Evolutionary conservation across 306 rosid genomes (phyloP).

Genomic region (Biancaea sappan): DNA sequence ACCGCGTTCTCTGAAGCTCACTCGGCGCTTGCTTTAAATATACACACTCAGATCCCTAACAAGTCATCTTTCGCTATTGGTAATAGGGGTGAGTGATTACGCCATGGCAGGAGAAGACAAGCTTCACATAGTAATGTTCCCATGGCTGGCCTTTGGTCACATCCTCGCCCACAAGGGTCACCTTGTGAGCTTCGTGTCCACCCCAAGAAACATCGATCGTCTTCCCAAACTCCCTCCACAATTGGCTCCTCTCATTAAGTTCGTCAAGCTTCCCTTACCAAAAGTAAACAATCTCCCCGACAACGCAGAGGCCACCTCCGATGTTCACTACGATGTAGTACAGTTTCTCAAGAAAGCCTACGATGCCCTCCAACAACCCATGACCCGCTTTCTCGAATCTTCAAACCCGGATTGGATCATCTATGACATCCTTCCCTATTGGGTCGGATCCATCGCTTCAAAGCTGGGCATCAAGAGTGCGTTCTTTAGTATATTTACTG

Average conservation of each 20-base stretch:
- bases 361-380: constrained; percentile 14
- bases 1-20: too few relatives aligned
- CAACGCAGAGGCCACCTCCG: constrained; percentile 36
- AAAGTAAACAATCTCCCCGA: neutral
- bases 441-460: constrained; percentile 7
- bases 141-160: neutral
- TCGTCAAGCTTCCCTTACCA: constrained; percentile 41
- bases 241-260: constrained; percentile 18
- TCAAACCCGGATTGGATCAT: constrained; percentile 43
- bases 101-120: constrained; percentile 16
- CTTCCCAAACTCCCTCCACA: constrained; percentile 37
- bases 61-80: too few relatives aligned
- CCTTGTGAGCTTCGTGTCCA: constrained; percentile 44
- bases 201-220: constrained; percentile 51
- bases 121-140: neutral
- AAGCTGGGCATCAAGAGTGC: constrained; percentile 22
- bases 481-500: constrained; percentile 30
- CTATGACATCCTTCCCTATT: constrained; percentile 35
- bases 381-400: neutral
- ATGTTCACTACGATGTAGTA: constrained; percentile 29
- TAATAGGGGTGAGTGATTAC: too few relatives aligned
- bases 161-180: constrained; percentile 47
- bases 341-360: constrained; percentile 32
- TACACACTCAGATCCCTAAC: too few relatives aligned
- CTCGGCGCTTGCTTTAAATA: too few relatives aligned